A percentile compares a stretch with the other conserved stretches of the same genome.
These are phyloP conservation scores for Casuarina equisetifolia DNA, from an alignment of 306 rosid genomes.

Conservation along the genomic window DNA sequence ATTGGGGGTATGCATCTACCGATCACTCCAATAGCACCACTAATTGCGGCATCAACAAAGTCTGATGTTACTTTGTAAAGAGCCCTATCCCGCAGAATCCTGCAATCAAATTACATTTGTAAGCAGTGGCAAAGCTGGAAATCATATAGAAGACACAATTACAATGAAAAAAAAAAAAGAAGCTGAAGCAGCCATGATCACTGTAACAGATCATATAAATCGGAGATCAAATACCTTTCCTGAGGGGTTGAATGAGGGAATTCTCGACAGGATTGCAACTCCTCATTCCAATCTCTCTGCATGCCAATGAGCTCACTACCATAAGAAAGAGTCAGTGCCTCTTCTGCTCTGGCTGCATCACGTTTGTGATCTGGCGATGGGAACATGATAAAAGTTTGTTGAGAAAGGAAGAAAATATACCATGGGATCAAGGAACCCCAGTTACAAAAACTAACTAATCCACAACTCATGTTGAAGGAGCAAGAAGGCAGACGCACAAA, in stretches of 20 bases:
- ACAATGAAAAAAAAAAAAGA: conserved; percentile 20
- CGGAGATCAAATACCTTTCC: conserved; percentile 66
- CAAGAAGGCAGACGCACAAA: neutral
- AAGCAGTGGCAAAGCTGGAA: conserved; percentile 1
- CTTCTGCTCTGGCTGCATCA: conserved; percentile 95
- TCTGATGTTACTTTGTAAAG: conserved; percentile 98
- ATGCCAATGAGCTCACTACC: conserved; percentile 97
- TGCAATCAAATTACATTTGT: conserved; percentile 31
- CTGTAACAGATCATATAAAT: conserved; percentile 17
- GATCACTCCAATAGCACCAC: conserved; percentile 95
- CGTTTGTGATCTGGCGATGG: conserved; percentile 76
- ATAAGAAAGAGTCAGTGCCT: conserved; percentile 79
- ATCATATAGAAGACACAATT: conserved; percentile 16
- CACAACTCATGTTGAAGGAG: neutral
- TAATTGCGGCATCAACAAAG: conserved; percentile 92
- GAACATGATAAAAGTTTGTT: conserved; percentile 6
- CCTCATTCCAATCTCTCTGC: conserved; percentile 99
- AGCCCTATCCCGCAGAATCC: conserved; percentile 97
- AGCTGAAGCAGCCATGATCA: conserved; percentile 1
- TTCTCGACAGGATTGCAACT: conserved; percentile 97
- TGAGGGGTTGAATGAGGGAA: conserved; percentile 90
- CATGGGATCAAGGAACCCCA: conserved; percentile 16
- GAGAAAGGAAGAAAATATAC: conserved; percentile 1
- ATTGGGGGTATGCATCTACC: conserved; percentile 95
- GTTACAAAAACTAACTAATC: conserved; percentile 5